phyloP scores from a whole-genome alignment of 208 protist genomes.

The Crithidia fasciculata region DNA sequence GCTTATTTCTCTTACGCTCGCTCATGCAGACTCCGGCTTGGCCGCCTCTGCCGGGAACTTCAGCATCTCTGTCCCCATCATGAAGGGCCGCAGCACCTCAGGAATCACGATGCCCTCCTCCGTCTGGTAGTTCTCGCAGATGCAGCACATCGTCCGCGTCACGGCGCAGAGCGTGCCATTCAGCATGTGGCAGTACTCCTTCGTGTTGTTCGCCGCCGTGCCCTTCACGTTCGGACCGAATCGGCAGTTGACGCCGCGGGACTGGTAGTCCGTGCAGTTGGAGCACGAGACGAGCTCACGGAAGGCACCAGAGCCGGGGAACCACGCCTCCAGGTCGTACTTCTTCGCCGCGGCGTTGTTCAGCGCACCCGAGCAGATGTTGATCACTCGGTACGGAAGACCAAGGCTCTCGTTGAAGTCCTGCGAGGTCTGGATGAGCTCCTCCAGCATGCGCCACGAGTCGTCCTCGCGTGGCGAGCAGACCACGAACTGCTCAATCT shows the following conservation, averaged over 20 bases:
- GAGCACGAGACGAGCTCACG: slow-evolving; percentile 99
- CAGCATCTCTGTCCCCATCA: slow-evolving; percentile 87
- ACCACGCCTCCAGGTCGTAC: slow-evolving; percentile 99
- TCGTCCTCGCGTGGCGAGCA: slow-evolving; percentile 91
- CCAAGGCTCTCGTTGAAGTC: slow-evolving; percentile 95
- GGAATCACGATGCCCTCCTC: slow-evolving; percentile 94
- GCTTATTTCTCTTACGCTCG: not conserved
- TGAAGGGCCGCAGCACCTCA: slow-evolving; percentile 92
- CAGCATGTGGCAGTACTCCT: slow-evolving; percentile 99
- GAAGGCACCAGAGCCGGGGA: slow-evolving; percentile 96
- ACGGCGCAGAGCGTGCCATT: slow-evolving; percentile 99
- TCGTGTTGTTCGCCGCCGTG: slow-evolving; percentile 71
- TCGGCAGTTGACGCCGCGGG: slow-evolving; percentile 91
- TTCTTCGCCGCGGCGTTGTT: slow-evolving; percentile 99
- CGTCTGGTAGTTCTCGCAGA: slow-evolving; percentile 99
- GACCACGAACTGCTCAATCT: slow-evolving; percentile 96
- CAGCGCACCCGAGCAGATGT: slow-evolving; percentile 96
- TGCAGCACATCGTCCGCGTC: slow-evolving; percentile 98
- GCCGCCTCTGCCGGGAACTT: slow-evolving; percentile 54
- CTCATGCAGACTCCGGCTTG: slow-evolving; percentile 33
- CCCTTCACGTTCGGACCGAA: slow-evolving; percentile 87
- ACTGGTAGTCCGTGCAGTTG: slow-evolving; percentile 99
- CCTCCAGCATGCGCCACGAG: slow-evolving; percentile 91
- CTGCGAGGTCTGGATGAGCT: slow-evolving; percentile 92
- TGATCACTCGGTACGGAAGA: slow-evolving; percentile 94